These are phyloP conservation scores for Candida rishiriensis DNA, from an alignment of 805 yeast genomes.

Conservation along the genomic window DNA sequence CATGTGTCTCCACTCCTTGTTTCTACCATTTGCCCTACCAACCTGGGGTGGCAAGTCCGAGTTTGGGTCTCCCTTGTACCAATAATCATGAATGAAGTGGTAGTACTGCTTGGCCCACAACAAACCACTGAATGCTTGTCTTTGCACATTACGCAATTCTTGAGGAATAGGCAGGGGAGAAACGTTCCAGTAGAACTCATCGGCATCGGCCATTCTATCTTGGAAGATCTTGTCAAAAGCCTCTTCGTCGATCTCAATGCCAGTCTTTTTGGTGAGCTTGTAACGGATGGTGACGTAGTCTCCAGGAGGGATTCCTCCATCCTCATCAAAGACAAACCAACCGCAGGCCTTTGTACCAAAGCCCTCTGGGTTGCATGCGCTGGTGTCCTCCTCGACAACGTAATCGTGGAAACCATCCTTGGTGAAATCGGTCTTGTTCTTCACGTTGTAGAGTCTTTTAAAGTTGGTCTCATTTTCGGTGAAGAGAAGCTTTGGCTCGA, in stretches of 20 bases:
- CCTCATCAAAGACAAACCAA: slow-evolving; percentile 71
- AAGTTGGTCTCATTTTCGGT: slow-evolving; percentile 89
- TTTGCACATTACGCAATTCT: slow-evolving; percentile 74
- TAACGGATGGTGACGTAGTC: slow-evolving; percentile 84
- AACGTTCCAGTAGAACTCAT: slow-evolving; percentile 85
- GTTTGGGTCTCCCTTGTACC: slow-evolving; percentile 83
- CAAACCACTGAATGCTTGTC: slow-evolving; percentile 93
- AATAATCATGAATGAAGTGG: slow-evolving; percentile 76
- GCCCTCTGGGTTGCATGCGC: slow-evolving; percentile 63
- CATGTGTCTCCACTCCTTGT: slow-evolving; percentile 83
- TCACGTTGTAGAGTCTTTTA: slow-evolving; percentile 57
- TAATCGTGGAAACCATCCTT: slow-evolving; percentile 92
- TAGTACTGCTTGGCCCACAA: slow-evolving; percentile 93
- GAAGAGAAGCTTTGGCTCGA: slow-evolving; percentile 72
- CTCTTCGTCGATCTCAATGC: slow-evolving; percentile 57
- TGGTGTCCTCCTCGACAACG: slow-evolving; percentile 55
- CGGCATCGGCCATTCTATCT: slow-evolving; percentile 80
- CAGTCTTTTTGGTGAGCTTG: slow-evolving; percentile 40
- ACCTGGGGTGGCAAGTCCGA: slow-evolving; percentile 73
- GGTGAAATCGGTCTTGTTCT: slow-evolving; percentile 55
- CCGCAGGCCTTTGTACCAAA: slow-evolving; percentile 84
- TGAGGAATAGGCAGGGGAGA: slow-evolving; percentile 82
- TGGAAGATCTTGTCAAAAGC: slow-evolving; percentile 66
- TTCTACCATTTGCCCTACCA: slow-evolving; percentile 82
- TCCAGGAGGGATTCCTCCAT: slow-evolving; percentile 78